Evolutionary conservation across 345 rosid species (phyloP).

Genomic region (Microcos paniculata): DNA sequence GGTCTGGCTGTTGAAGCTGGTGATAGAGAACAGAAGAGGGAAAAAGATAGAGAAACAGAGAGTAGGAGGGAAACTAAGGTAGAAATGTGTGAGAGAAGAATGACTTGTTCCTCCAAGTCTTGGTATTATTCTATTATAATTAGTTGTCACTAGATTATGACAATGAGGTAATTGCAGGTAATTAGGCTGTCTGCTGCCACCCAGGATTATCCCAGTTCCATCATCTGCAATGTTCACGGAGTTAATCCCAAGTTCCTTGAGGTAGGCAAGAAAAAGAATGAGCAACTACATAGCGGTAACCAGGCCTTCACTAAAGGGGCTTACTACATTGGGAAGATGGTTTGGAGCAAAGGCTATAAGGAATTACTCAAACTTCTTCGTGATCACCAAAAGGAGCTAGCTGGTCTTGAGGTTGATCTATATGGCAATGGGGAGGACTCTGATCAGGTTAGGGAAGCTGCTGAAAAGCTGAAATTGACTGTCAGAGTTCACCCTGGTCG

Average conservation of each 20-base stretch:
- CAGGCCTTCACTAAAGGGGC: conserved; percentile 72
- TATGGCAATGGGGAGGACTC: conserved; percentile 93
- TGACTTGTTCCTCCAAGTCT: not conserved
- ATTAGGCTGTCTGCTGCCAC: conserved; percentile 95
- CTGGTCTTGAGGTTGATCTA: conserved; percentile 72
- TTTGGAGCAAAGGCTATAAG: conserved; percentile 95
- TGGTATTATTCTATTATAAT: not conserved
- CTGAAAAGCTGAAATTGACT: conserved; percentile 49
- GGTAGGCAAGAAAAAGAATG: conserved; percentile 63
- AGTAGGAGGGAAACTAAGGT: not conserved
- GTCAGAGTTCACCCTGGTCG: conserved; percentile 75
- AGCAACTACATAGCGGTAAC: conserved; percentile 48
- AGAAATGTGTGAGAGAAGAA: not conserved
- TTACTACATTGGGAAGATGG: conserved; percentile 95
- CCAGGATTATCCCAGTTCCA: conserved; percentile 79
- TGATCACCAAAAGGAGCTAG: conserved; percentile 68
- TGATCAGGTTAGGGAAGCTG: conserved; percentile 62
- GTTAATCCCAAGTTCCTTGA: conserved; percentile 92
- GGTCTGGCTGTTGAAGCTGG: not conserved
- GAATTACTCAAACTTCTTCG: conserved; percentile 76
- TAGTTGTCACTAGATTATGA: not conserved
- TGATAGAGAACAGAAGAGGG: not conserved
- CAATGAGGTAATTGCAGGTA: conserved; percentile 46
- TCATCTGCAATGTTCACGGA: conserved; percentile 92
- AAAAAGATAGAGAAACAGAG: not conserved